Conservation (phyloP, 176 grass and related monocot species). For the Raddia distichophylla region DNA sequence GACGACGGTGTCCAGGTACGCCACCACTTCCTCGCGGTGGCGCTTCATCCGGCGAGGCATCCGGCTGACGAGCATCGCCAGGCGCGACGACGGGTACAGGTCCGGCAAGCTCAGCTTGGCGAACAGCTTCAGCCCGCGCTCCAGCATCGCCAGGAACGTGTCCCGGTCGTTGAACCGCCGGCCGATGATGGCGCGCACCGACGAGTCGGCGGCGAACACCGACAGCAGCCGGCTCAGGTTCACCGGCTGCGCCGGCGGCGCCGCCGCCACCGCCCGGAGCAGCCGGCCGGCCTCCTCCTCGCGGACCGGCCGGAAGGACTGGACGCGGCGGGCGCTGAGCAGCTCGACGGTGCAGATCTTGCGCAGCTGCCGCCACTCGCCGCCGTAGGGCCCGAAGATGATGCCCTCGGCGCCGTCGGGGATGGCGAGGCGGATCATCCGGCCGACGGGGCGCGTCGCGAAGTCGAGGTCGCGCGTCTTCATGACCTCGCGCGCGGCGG, state of each 20-base stretch:
- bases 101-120: conserved; percentile 45
- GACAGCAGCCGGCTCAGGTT: conserved; percentile 24
- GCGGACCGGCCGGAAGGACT: not conserved
- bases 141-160: not conserved
- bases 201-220: conserved; percentile 26
- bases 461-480: conserved; percentile 6
- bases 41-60: conserved; percentile 10
- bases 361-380: conserved; percentile 18
- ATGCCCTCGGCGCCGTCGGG: not conserved
- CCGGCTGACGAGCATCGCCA: conserved; percentile 25
- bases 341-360: conserved; percentile 40
- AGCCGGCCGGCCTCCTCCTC: conserved; percentile 25
- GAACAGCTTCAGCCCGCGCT: conserved; percentile 15
- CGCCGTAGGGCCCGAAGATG: conserved; percentile 41
- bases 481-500: conserved; percentile 47
- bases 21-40: not conserved
- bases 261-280: conserved; percentile 1
- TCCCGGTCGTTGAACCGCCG: conserved; percentile 13
- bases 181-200: conserved; percentile 27
- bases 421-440: not conserved
- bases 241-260: not conserved
- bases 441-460: conserved; percentile 4
- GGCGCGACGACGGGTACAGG: conserved; percentile 46
- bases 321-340: conserved; percentile 22
- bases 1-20: conserved; percentile 33